phyloP scores from a whole-genome alignment of 768 basidiomycete genomes.

The Hirschioporus abietinus region DNA sequence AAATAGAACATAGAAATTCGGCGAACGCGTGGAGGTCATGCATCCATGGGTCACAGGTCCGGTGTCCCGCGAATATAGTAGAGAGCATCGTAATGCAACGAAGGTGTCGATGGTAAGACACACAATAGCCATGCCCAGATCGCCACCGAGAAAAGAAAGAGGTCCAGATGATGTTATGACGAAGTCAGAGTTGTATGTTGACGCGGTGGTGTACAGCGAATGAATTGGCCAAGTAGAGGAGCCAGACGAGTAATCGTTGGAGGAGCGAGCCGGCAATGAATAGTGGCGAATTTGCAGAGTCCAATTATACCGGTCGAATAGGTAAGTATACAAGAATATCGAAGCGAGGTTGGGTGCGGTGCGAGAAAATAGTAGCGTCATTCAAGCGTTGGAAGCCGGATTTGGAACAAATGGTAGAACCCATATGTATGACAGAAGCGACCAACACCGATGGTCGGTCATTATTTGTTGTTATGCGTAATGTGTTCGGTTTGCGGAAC shows the following conservation, averaged over 20 bases:
- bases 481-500: neutral
- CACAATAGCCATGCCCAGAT: too few relatives aligned
- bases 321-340: neutral
- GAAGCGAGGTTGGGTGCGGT: neutral
- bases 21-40: neutral
- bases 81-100: neutral
- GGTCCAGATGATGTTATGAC: too few relatives aligned
- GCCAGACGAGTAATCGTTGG: neutral
- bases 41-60: neutral
- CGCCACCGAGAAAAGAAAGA: too few relatives aligned
- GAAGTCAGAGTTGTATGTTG: too few relatives aligned
- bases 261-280: neutral
- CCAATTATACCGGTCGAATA: neutral
- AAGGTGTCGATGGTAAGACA: too few relatives aligned
- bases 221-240: neutral
- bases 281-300: neutral
- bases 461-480: neutral
- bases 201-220: neutral
- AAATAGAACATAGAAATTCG: neutral
- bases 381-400: neutral
- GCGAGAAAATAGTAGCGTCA: neutral
- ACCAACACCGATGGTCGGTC: neutral
- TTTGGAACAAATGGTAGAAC: neutral
- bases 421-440: neutral
- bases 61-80: neutral